Evolutionary conservation across 768 basidiomycete genomes (phyloP).

Genomic region (Trametes cingulata): DNA sequence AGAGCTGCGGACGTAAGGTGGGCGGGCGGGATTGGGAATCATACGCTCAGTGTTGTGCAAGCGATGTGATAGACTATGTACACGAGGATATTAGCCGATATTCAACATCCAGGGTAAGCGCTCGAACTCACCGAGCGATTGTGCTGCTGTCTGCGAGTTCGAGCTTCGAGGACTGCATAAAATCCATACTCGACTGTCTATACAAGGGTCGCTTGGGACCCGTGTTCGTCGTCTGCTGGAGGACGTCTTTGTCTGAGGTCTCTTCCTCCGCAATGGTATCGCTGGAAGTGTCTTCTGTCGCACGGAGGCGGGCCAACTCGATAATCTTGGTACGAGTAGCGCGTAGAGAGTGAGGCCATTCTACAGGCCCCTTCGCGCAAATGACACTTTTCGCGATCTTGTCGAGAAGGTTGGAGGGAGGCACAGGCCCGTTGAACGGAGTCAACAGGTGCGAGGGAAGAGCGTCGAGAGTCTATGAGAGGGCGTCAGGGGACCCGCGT

Average conservation of each 20-base stretch:
- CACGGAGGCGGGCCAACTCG: constrained; percentile 69
- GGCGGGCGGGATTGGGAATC: constrained; percentile 38
- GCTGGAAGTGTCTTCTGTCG: constrained; percentile 47
- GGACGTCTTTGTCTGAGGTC: constrained; percentile 42
- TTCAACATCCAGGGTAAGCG: constrained; percentile 10
- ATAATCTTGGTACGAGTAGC: constrained; percentile 82
- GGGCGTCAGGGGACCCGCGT: constrained; percentile 7
- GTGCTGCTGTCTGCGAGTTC: constrained; percentile 52
- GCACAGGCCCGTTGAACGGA: constrained; percentile 81
- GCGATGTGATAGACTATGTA: constrained; percentile 63
- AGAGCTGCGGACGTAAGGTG: constrained; percentile 42
- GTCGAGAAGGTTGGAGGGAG: constrained; percentile 84
- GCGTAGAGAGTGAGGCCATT: constrained; percentile 83
- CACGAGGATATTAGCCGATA: constrained; percentile 24
- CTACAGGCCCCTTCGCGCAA: constrained; percentile 70
- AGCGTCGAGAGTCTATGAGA: constrained; percentile 71
- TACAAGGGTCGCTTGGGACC: constrained; percentile 61
- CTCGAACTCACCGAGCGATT: constrained; percentile 61
- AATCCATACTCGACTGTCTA: constrained; percentile 87
- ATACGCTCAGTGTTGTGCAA: constrained; percentile 64
- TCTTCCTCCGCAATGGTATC: constrained; percentile 51
- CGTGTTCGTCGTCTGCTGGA: constrained; percentile 50
- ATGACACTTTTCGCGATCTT: constrained; percentile 80
- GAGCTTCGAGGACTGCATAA: constrained; percentile 55
- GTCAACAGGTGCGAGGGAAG: constrained; percentile 84